phyloP scores from a whole-genome alignment of 805 yeast species.

The Candida vaughaniae region DNA sequence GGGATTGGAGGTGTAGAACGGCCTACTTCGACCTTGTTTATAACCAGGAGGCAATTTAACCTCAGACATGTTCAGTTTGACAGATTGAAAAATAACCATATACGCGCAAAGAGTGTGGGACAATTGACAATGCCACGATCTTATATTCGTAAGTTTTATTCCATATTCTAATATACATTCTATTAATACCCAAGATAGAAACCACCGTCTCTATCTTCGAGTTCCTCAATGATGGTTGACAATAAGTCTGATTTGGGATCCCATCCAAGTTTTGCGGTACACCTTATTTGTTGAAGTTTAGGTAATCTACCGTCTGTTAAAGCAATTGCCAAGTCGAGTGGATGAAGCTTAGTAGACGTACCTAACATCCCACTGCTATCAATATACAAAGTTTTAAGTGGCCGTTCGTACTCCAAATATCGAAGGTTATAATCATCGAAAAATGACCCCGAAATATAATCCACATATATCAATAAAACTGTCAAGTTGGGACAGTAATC shows the following conservation, averaged over 20 bases:
- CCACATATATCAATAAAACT: constrained; percentile 70
- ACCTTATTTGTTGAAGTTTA: constrained; percentile 55
- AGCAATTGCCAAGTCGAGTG: constrained; percentile 86
- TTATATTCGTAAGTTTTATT: background rate
- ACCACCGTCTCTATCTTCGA: constrained; percentile 80
- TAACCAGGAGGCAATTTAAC: constrained; percentile 24
- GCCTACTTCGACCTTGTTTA: constrained; percentile 29
- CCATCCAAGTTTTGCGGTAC: constrained; percentile 87
- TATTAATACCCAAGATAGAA: constrained; percentile 47
- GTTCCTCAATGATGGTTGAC: constrained; percentile 54
- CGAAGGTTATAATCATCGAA: constrained; percentile 35
- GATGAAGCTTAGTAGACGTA: constrained; percentile 76
- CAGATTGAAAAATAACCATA: background rate
- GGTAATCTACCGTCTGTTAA: constrained; percentile 78
- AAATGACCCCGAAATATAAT: constrained; percentile 57
- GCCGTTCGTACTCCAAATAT: constrained; percentile 30
- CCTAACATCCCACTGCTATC: constrained; percentile 89
- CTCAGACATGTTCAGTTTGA: background rate
- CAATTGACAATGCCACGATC: background rate
- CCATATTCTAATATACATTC: too few species aligned
- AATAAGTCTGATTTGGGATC: constrained; percentile 48
- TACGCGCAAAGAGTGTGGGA: too few species aligned
- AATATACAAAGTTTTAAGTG: constrained; percentile 62
- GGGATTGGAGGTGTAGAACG: constrained; percentile 26
- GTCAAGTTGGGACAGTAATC: constrained; percentile 71